Base-by-base conservation (phyloP, 2,329 filamentous ascomycete species). In the Penicillium sp. region DNA sequence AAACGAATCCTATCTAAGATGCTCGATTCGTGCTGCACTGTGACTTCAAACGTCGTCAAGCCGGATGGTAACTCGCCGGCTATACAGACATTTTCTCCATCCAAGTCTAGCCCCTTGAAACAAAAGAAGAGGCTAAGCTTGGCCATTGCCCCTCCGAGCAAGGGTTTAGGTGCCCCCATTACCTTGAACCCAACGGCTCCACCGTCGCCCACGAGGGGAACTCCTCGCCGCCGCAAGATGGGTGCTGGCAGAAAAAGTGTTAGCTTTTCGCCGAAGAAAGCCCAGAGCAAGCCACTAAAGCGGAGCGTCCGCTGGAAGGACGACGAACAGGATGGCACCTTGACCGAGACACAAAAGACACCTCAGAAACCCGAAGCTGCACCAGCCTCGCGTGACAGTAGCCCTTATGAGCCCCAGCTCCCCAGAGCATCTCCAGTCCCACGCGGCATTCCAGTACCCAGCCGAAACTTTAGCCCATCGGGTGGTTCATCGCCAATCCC, bases 341-440 rank as follows among this genome's bases (percentile, higher is more conserved):
- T 98, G 60, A 93, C 91, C 11, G 95, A 98, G 74, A 97, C 94
- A 73, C 91, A 94, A 72, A 92, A 92, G 78, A 97, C 94, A 3
- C 94, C 95, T 1, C 86, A 93, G 75, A 91, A 89, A 72, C 76
- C 85, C 8, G 82, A 86, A 17, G 82, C 82, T 2, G 85, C 86
- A 0, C 86, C 88, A 7, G 57, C 56, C 29, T 59, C 60, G 54
- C 45, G 13, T 8, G 85, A 88, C 54, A 76, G 77, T 26, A 86
- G 85, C 17, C 84, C 85, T 30, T 76, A 83, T 46, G 84, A 87
- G 50, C 72, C 76, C 21, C 72, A 71, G 13, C 67, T 83, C n/a
- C 79, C 81, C n/a, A 78, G 82, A 31, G 74, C 84, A n/a, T 86
- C 88, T 19, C 81, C 83, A n/a, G 69, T 78, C 21, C 76, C 75